These are phyloP conservation scores for Lanzia echinophila DNA, from an alignment of 2,329 filamentous ascomycete genomes.

Conservation along the genomic window DNA sequence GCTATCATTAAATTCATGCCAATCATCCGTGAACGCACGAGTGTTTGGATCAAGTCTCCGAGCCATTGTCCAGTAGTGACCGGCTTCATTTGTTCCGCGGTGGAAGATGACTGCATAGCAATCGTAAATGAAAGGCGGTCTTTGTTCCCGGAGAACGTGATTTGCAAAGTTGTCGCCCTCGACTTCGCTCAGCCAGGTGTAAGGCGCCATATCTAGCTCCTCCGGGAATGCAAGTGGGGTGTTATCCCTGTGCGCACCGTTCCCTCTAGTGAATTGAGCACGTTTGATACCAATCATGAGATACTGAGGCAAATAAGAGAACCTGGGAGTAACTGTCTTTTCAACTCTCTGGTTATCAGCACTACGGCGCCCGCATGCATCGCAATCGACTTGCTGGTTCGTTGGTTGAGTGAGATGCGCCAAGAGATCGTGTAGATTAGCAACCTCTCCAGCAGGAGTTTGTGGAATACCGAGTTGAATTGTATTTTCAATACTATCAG, in stretches of 20 bases:
- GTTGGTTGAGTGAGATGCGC: neutral
- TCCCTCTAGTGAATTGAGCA: neutral
- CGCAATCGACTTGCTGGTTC: neutral
- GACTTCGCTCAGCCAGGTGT: slow-evolving; percentile 1
- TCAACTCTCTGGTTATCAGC: neutral
- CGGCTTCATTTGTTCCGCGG: neutral
- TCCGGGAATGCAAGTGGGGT: neutral
- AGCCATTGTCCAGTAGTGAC: slow-evolving; percentile 6
- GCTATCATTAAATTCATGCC: slow-evolving; percentile 8
- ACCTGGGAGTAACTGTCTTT: neutral
- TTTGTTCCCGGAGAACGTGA: slow-evolving; percentile 1
- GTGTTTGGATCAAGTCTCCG: slow-evolving; percentile 3
- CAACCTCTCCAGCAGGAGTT: neutral
- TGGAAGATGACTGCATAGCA: slow-evolving; percentile 5
- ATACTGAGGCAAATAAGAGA: slow-evolving; percentile 1
- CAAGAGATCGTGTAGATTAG: neutral
- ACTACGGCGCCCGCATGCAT: neutral
- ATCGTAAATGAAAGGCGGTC: slow-evolving; percentile 5
- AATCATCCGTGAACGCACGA: neutral
- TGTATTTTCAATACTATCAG: no score
- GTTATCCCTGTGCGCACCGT: neutral
- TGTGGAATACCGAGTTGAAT: no score
- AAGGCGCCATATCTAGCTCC: slow-evolving; percentile 2
- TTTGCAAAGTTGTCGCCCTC: neutral
- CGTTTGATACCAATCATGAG: neutral